These are phyloP conservation scores for Penicillium rolfsii DNA, from an alignment of 2,329 filamentous ascomycete species.

Conservation along the genomic window DNA sequence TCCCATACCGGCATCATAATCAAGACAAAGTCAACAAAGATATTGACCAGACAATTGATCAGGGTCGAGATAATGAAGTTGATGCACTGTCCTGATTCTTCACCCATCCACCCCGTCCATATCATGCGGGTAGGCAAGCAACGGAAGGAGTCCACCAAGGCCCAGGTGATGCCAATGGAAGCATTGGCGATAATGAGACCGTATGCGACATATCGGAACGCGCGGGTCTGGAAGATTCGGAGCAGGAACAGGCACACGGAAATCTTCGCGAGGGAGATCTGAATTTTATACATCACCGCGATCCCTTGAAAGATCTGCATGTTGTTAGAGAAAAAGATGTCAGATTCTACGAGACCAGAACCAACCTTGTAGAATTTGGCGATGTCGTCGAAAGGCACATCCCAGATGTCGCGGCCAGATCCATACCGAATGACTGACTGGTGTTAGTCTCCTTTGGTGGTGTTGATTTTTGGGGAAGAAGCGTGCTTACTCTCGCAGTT, in stretches of 20 bases:
- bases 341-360: no score
- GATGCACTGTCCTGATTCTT: slow-evolving; percentile 24
- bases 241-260: slow-evolving; percentile 28
- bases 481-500: slow-evolving; percentile 15
- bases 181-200: slow-evolving; percentile 23
- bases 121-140: slow-evolving; percentile 23
- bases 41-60: slow-evolving; percentile 28
- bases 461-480: neutral
- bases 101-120: slow-evolving; percentile 24
- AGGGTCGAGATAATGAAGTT: slow-evolving; percentile 25
- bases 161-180: slow-evolving; percentile 24
- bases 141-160: slow-evolving; percentile 24
- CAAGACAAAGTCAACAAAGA: slow-evolving; percentile 25
- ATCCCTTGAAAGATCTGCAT: slow-evolving; percentile 22
- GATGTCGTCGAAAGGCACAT: slow-evolving; percentile 23
- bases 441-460: neutral
- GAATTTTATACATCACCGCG: slow-evolving; percentile 26
- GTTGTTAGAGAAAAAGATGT: slow-evolving; percentile 1
- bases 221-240: slow-evolving; percentile 25
- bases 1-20: slow-evolving; percentile 27
- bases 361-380: slow-evolving; percentile 21
- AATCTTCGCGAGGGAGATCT: slow-evolving; percentile 25
- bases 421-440: slow-evolving; percentile 19
- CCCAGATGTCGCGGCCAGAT: slow-evolving; percentile 30
- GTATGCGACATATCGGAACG: slow-evolving; percentile 26